These are phyloP conservation scores for Eleusine coracana DNA, from an alignment of 176 grass and related monocot species.

Conservation along the genomic window DNA sequence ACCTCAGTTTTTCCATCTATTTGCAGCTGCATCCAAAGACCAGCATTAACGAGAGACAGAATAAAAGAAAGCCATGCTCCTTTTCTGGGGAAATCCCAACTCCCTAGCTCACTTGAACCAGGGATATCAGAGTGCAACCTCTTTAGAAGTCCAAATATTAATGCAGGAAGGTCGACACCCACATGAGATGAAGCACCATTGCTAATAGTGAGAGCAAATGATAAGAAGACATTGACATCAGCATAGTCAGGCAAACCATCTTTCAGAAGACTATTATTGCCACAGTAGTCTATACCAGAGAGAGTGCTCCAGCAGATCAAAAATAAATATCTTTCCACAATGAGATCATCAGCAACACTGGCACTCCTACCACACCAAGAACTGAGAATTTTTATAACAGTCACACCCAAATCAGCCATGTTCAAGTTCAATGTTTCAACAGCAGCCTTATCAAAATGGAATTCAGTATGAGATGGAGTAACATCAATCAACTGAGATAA, in stretches of 20 bases:
- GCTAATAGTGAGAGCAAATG: constrained; percentile 59
- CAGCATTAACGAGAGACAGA: constrained; percentile 64
- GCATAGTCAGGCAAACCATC: constrained; percentile 55
- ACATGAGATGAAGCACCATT: constrained; percentile 40
- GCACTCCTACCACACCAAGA: constrained; percentile 73
- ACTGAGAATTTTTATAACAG: constrained; percentile 65
- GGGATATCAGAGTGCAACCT: constrained; percentile 59
- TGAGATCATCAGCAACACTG: constrained; percentile 68
- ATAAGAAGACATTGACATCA: constrained; percentile 60
- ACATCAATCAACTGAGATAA: constrained; percentile 84
- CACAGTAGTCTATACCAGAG: constrained; percentile 47
- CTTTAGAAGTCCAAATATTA: constrained; percentile 63
- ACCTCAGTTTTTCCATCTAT: constrained; percentile 33
- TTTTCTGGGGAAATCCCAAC: constrained; percentile 79
- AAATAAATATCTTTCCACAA: constrained; percentile 89
- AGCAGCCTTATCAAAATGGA: constrained; percentile 51
- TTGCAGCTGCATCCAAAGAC: constrained; percentile 46
- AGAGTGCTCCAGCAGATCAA: constrained; percentile 78
- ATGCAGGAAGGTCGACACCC: constrained; percentile 50
- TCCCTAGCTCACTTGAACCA: constrained; percentile 44
- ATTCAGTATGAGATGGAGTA: constrained; percentile 52
- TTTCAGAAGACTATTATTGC: constrained; percentile 39
- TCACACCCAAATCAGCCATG: constrained; percentile 50
- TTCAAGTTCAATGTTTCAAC: constrained; percentile 62
- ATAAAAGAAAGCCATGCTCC: constrained; percentile 76